Evolutionary conservation across 192 early-diverging fungal species (phyloP).

Genomic region (Glomus cerebriforme): DNA sequence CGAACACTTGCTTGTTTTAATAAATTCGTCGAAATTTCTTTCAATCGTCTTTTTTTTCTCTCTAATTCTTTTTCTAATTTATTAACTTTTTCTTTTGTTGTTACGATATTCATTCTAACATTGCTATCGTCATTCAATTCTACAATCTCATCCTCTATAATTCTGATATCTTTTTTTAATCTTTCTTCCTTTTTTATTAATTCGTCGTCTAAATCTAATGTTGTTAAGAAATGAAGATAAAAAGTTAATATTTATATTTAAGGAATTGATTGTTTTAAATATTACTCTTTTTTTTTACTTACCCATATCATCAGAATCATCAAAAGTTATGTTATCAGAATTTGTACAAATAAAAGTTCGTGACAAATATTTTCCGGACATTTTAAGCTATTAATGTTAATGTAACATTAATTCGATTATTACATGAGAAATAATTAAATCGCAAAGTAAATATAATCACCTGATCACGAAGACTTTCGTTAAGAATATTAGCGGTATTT

Average conservation of each 20-base stretch:
- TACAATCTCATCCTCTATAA: not conserved
- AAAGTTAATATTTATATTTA: no score
- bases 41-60: not conserved
- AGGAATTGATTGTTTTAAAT: no score
- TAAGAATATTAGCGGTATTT: not conserved
- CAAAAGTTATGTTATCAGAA: not conserved
- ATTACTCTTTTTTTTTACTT: not conserved
- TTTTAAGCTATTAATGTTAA: not conserved
- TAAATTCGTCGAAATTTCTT: not conserved
- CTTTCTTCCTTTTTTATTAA: not conserved
- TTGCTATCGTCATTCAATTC: not conserved
- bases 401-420: not conserved
- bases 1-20: not conserved
- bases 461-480: not conserved
- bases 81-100: not conserved
- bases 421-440: not conserved
- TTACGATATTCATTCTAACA: not conserved
- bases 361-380: not conserved
- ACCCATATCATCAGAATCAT: not conserved
- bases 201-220: not conserved
- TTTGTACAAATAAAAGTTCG: not conserved
- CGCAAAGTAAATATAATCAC: not conserved
- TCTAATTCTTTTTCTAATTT: not conserved
- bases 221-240: not conserved
- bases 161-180: not conserved